Percentiles rank a stretch among this genome's conserved stretches.
These are phyloP conservation scores for Ascobolus immersus DNA, from an alignment of 495 filamentous ascomycete species.

Conservation along the genomic window DNA sequence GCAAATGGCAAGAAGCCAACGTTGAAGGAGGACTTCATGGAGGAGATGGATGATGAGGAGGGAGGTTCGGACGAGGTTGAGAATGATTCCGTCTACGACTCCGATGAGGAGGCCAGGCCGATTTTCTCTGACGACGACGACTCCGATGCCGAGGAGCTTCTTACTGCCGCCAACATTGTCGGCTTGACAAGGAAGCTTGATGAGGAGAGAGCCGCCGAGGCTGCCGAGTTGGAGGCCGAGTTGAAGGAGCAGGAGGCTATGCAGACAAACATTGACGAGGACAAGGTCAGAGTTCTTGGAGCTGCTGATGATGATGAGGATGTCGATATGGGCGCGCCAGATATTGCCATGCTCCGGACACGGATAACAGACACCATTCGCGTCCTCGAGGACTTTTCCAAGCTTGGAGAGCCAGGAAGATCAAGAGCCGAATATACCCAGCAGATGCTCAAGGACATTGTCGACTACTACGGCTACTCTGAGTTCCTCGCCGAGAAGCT, in stretches of 20 bases:
- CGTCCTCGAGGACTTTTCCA: constrained; percentile 65
- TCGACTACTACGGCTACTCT: constrained; percentile 47
- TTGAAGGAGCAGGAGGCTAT: constrained; percentile 58
- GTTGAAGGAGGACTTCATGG: constrained; percentile 18
- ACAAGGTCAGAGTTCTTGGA: constrained; percentile 45
- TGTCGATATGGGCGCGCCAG: constrained; percentile 37
- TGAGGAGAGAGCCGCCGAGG: constrained; percentile 37
- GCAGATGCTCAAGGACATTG: constrained; percentile 74
- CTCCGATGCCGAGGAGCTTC: constrained; percentile 63
- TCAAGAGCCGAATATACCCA: constrained; percentile 68
- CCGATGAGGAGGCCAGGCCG: constrained; percentile 35
- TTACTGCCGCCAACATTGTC: constrained; percentile 90
- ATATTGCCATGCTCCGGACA: constrained; percentile 68
- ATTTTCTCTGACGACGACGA: constrained; percentile 91
- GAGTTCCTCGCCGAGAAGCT: constrained; percentile 65
- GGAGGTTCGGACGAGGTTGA: constrained; percentile 18
- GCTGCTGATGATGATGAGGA: constrained; percentile 26
- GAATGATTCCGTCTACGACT: constrained; percentile 42
- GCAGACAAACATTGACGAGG: constrained; percentile 85
- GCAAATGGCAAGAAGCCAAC: constrained; percentile 11
- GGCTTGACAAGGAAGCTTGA: constrained; percentile 68
- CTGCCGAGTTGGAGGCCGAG: constrained; percentile 51
- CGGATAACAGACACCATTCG: constrained; percentile 84
- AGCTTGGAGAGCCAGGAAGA: constrained; percentile 45
- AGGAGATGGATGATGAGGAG: constrained; percentile 19